Conservation (phyloP, 2,329 filamentous ascomycete genomes). For the Paecilomyces sp. region DNA sequence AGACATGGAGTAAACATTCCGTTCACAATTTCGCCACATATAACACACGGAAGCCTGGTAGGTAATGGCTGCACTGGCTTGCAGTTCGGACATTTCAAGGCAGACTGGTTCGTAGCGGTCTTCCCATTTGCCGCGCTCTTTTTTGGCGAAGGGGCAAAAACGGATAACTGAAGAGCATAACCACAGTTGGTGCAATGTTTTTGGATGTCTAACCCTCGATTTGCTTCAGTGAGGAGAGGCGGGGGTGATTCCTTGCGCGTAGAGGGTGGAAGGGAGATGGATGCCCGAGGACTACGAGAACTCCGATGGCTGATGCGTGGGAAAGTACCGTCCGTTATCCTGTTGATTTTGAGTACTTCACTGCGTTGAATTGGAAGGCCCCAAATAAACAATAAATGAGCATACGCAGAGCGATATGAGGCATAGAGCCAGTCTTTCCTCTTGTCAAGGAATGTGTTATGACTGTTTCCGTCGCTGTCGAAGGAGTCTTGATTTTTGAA, state of each 20-base stretch:
- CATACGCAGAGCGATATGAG: conserved; percentile 51
- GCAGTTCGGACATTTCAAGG: conserved; percentile 28
- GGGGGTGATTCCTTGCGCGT: conserved; percentile 7
- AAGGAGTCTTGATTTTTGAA: conserved; percentile 53
- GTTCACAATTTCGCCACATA: conserved; percentile 36
- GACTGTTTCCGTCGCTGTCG: conserved; percentile 43
- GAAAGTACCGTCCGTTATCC: conserved; percentile 28
- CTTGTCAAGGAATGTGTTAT: conserved; percentile 43
- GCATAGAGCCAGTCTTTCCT: conserved; percentile 41
- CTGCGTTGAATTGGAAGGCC: conserved; percentile 46
- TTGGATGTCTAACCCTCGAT: conserved; percentile 33
- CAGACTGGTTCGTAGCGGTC: conserved; percentile 8
- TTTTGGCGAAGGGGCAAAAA: conserved; percentile 20
- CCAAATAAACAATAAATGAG: conserved; percentile 54
- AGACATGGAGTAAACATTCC: conserved; percentile 42
- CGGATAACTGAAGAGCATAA: conserved; percentile 26
- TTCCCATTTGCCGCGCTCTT: conserved; percentile 14
- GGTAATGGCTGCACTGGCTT: conserved; percentile 25
- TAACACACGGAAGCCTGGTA: conserved; percentile 33
- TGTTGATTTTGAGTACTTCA: conserved; percentile 53
- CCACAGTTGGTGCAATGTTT: conserved; percentile 37
- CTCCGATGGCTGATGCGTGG: conserved; percentile 13
- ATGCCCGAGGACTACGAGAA: conserved; percentile 18
- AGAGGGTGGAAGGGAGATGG: conserved; percentile 14
- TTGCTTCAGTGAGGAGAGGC: conserved; percentile 4